These are phyloP conservation scores for Globisporangium cystogenes DNA, from an alignment of 352 stramenopile genomes.

Conservation along the genomic window DNA sequence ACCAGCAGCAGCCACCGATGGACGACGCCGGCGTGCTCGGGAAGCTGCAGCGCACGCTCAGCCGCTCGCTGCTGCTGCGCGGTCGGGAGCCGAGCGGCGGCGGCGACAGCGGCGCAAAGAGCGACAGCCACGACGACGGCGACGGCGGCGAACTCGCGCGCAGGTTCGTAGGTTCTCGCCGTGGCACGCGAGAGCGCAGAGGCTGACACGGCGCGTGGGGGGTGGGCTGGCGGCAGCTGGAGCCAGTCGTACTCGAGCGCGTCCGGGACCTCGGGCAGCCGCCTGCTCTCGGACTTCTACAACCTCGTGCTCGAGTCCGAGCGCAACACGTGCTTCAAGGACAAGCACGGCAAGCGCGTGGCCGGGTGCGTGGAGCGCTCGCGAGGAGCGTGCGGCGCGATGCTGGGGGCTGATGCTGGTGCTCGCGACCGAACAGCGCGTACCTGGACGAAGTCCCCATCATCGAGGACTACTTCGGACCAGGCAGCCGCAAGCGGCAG, in stretches of 20 bases:
- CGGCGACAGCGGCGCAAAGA: neutral
- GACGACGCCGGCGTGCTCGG: conserved; percentile 33
- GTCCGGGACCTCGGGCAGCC: conserved; percentile 57
- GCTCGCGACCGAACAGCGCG: conserved; percentile 7
- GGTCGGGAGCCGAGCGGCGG: conserved; percentile 6
- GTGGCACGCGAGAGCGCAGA: no score
- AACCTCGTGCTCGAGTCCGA: conserved; percentile 71
- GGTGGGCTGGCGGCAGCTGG: no score
- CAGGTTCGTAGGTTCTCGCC: no score
- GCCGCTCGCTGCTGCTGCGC: conserved; percentile 24
- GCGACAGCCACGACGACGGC: conserved; percentile 4
- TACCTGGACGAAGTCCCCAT: conserved; percentile 49
- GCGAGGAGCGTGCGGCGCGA: neutral
- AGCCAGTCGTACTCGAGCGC: conserved; percentile 33
- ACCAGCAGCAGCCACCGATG: neutral
- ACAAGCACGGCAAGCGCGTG: conserved; percentile 42
- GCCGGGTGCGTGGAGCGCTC: conserved; percentile 23
- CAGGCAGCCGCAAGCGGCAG: conserved; percentile 5
- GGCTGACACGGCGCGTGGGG: no score
- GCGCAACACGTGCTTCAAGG: conserved; percentile 59
- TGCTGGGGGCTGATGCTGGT: neutral
- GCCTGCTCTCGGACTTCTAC: conserved; percentile 77
- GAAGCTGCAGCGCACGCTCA: conserved; percentile 53
- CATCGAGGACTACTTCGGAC: conserved; percentile 55
- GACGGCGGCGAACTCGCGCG: conserved; percentile 2